These are phyloP conservation scores for Mrakiaceae sp. DNA, from an alignment of 1,284 basidiomycete species.

Conservation along the genomic window DNA sequence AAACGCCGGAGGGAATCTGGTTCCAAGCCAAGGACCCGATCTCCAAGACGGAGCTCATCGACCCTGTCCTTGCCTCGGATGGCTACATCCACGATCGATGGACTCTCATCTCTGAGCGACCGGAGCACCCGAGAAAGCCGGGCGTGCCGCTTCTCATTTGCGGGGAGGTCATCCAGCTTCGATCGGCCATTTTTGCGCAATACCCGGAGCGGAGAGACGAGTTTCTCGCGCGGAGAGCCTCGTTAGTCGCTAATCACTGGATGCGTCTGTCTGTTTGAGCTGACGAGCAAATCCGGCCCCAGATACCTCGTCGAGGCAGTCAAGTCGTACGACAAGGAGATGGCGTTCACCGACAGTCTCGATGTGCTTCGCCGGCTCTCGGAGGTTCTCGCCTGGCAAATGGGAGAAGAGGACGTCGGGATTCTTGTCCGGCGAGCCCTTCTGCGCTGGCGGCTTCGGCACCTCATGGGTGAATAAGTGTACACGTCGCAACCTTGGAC, in stretches of 20 bases:
- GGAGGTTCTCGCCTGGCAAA: conserved; percentile 9
- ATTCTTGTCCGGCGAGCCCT: conserved; percentile 13
- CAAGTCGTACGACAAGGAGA: conserved; percentile 1
- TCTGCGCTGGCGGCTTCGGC: conserved; percentile 11
- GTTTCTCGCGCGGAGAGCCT: conserved; percentile 8
- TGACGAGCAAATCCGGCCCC: too few species aligned
- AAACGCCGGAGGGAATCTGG: conserved; percentile 7
- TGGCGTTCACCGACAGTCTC: conserved; percentile 7
- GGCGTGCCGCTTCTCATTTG: conserved; percentile 7
- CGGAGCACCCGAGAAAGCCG: conserved; percentile 1
- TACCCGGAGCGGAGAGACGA: conserved; percentile 15
- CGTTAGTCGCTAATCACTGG: too few species aligned
- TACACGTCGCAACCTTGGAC: neutral
- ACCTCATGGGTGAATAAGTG: conserved; percentile 1
- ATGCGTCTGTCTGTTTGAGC: too few species aligned
- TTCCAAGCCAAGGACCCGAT: conserved; percentile 14
- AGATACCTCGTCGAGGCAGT: conserved; percentile 2
- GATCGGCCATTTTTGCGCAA: conserved; percentile 9
- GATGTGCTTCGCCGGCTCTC: conserved; percentile 8
- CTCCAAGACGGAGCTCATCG: conserved; percentile 13
- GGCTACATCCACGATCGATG: conserved; percentile 43
- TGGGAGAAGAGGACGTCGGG: conserved; percentile 16
- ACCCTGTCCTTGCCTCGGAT: conserved; percentile 13
- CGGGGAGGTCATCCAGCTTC: conserved; percentile 13
- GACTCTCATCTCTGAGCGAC: conserved; percentile 2